Conservation (phyloP, 2,329 filamentous ascomycete species). For the Aspergillus quadrilineatus region DNA sequence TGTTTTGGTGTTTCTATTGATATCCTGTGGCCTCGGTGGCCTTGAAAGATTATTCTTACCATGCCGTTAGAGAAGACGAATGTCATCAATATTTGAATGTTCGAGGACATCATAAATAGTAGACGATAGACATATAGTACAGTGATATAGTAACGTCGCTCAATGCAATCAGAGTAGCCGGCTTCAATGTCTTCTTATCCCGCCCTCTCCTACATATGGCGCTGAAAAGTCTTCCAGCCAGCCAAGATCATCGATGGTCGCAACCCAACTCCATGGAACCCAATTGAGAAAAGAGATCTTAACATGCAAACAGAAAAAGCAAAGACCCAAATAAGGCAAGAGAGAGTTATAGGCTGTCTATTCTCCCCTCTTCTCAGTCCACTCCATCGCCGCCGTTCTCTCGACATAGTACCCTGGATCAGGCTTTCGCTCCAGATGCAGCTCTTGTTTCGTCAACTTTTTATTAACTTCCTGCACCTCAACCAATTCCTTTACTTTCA, state of each 20-base stretch:
- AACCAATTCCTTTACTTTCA: constrained; percentile 91
- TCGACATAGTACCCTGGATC: constrained; percentile 81
- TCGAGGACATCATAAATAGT: constrained; percentile 1
- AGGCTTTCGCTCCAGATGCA: constrained; percentile 70
- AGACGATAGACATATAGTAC: constrained; percentile 12
- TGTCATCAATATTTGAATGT: not conserved
- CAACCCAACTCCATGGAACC: constrained; percentile 11
- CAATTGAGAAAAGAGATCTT: not conserved
- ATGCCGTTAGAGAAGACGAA: not conserved
- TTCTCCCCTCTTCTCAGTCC: constrained; percentile 12
- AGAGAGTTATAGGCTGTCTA: constrained; percentile 2
- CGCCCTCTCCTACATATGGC: not conserved
- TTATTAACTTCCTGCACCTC: constrained; percentile 73
- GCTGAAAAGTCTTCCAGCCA: not conserved
- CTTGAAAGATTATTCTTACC: constrained; percentile 9
- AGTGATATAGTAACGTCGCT: constrained; percentile 19
- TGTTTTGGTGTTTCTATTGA: constrained; percentile 15
- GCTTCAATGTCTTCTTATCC: not conserved
- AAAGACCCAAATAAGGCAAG: not conserved
- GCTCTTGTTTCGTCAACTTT: constrained; percentile 63
- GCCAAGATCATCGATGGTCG: constrained; percentile 5
- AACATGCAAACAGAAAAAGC: constrained; percentile 2
- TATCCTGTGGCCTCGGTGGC: constrained; percentile 3
- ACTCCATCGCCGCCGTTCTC: constrained; percentile 43
- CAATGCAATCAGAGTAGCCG: constrained; percentile 17